Conservation (phyloP, 1,284 basidiomycete species). For the Lignosus rhinocerotis region DNA sequence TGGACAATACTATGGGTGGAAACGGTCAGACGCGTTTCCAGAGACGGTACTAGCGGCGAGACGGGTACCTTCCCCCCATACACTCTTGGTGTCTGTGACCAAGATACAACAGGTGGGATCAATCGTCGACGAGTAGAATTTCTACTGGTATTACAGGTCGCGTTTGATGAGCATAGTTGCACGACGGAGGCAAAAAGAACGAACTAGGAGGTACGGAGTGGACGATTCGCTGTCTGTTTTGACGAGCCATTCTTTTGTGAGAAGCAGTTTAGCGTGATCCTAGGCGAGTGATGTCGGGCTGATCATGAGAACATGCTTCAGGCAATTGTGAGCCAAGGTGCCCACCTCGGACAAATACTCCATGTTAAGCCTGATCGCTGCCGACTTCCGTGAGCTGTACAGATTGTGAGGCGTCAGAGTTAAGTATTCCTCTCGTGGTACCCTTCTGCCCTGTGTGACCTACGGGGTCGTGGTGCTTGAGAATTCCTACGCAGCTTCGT, state of each 20-base stretch:
- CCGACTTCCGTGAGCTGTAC: background rate
- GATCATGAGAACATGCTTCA: conserved; percentile 2
- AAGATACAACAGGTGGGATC: conserved; percentile 60
- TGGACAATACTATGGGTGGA: conserved; percentile 48
- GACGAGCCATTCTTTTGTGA: conserved; percentile 71
- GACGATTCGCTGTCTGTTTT: conserved; percentile 60
- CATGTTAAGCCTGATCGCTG: conserved; percentile 24
- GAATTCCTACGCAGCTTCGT: background rate
- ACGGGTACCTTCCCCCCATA: conserved; percentile 70
- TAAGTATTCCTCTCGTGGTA: too few species aligned
- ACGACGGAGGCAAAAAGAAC: conserved; percentile 31
- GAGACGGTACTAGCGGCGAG: background rate
- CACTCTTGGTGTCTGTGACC: conserved; percentile 70
- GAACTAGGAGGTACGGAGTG: conserved; percentile 69
- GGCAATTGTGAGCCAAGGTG: conserved; percentile 10
- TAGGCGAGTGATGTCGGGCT: conserved; percentile 29
- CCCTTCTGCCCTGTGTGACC: too few species aligned
- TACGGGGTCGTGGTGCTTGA: background rate
- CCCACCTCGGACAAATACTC: conserved; percentile 61
- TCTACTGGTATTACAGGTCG: conserved; percentile 38
- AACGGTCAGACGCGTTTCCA: background rate
- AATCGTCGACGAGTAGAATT: conserved; percentile 55
- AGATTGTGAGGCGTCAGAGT: too few species aligned
- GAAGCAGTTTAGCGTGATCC: conserved; percentile 57
- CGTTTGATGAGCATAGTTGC: background rate